Percentiles rank a stretch among this genome's conserved stretches.
Evolutionary conservation across 75 land plant species (phyloP).

Genomic region (Ceratopteris richardii): DNA sequence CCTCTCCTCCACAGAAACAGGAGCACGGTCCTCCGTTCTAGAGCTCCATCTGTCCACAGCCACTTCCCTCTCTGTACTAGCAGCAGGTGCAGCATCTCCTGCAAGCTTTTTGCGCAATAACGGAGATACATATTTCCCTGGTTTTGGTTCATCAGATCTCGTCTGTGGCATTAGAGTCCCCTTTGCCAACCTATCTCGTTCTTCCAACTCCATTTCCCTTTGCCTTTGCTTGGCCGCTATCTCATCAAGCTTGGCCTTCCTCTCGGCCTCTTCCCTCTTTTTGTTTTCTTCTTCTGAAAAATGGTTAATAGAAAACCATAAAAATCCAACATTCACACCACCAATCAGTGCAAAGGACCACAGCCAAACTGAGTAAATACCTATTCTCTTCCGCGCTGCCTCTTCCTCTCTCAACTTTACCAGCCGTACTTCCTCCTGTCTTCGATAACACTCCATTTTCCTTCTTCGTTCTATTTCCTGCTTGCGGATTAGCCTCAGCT

Average conservation of each 20-base stretch:
- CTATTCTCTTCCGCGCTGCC: constrained; percentile 82
- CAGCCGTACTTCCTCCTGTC: constrained; percentile 60
- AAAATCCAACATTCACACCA: background rate
- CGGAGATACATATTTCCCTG: constrained; percentile 32
- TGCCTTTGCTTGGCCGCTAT: constrained; percentile 88
- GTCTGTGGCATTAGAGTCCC: constrained; percentile 27
- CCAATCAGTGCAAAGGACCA: background rate
- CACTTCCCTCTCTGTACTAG: constrained; percentile 1
- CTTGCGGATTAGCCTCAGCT: constrained; percentile 23
- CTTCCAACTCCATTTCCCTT: constrained; percentile 67
- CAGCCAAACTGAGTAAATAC: constrained; percentile 16
- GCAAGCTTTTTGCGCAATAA: constrained; percentile 24
- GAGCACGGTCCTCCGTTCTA: constrained; percentile 4
- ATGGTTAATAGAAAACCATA: background rate
- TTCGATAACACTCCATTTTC: constrained; percentile 55
- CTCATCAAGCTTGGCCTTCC: constrained; percentile 81
- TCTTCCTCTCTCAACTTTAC: constrained; percentile 74
- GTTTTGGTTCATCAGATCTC: constrained; percentile 12
- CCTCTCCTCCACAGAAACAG: background rate
- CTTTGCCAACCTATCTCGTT: constrained; percentile 50
- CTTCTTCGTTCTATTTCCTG: constrained; percentile 55
- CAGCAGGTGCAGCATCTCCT: constrained; percentile 3
- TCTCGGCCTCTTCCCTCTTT: constrained; percentile 78
- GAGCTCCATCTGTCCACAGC: background rate
- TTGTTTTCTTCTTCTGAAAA: constrained; percentile 75